Evolutionary conservation across 1,139 yeast genomes (phyloP).

Genomic region (Arxiozyma heterogenica): DNA sequence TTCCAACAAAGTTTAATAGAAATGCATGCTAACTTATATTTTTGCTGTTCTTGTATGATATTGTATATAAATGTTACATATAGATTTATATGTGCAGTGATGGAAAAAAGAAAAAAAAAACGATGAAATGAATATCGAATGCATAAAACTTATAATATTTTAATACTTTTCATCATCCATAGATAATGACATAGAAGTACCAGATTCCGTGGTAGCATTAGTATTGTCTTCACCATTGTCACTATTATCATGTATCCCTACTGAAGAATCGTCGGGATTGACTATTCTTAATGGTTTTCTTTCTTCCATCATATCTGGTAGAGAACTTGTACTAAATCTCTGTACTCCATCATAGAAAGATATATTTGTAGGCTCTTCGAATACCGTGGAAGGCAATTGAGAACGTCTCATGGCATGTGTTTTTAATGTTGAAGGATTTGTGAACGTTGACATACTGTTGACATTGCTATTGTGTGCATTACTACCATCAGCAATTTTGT

Average conservation of each 20-base stretch:
- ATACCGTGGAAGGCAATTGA: constrained; percentile 8
- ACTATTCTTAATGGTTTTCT: constrained; percentile 23
- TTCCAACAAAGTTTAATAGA: neutral
- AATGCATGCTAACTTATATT: neutral
- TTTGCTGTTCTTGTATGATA: neutral
- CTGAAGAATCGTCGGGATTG: constrained; percentile 20
- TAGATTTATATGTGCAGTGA: neutral
- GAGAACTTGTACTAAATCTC: constrained; percentile 59
- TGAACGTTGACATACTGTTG: neutral
- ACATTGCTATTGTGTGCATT: constrained; percentile 26
- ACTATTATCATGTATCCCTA: neutral
- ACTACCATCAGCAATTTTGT: constrained; percentile 20
- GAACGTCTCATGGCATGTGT: neutral
- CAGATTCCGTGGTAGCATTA: neutral
- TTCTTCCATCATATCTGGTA: constrained; percentile 47
- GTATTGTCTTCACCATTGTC: constrained; percentile 1
- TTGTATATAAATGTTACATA: neutral
- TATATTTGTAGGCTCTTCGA: constrained; percentile 15
- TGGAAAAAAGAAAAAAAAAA: too few relatives aligned
- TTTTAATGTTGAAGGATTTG: neutral
- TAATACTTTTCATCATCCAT: constrained; percentile 2
- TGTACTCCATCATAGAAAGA: constrained; percentile 24
- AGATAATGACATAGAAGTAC: constrained; percentile 3
- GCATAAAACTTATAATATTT: too few relatives aligned
- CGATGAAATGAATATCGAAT: too few relatives aligned